These are phyloP conservation scores for Wakefieldia striispora DNA, from an alignment of 768 basidiomycete genomes.

Conservation along the genomic window DNA sequence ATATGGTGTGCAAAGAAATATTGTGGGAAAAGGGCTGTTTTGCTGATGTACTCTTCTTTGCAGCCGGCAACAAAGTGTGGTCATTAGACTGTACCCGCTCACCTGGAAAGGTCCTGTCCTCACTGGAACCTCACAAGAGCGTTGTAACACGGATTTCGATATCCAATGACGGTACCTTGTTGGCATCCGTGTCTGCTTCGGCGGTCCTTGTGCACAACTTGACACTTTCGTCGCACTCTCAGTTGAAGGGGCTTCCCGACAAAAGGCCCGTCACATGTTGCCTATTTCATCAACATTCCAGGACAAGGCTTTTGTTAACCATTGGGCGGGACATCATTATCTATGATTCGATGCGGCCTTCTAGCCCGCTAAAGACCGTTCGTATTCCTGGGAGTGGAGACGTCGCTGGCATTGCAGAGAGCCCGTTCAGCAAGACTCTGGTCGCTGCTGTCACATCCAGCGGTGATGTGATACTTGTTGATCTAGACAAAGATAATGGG, in stretches of 20 bases:
- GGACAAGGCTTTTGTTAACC: slow-evolving; percentile 58
- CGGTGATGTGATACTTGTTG: slow-evolving; percentile 58
- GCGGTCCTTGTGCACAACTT: slow-evolving; percentile 63
- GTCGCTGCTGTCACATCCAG: slow-evolving; percentile 54
- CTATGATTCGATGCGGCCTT: slow-evolving; percentile 61
- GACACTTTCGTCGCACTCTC: slow-evolving; percentile 48
- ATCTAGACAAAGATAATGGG: slow-evolving; percentile 76
- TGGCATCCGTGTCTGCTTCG: slow-evolving; percentile 53
- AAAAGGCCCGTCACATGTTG: slow-evolving; percentile 45
- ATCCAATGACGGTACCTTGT: slow-evolving; percentile 54
- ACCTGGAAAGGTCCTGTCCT: slow-evolving; percentile 42
- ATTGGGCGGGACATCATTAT: slow-evolving; percentile 51
- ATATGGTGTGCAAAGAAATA: too few relatives aligned
- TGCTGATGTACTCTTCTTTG: slow-evolving; percentile 57
- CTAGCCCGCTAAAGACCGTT: slow-evolving; percentile 53
- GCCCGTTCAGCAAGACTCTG: slow-evolving; percentile 76
- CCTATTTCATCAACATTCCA: slow-evolving; percentile 60
- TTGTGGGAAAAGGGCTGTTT: too few relatives aligned
- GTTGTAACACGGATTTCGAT: slow-evolving; percentile 53
- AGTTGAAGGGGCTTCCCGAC: slow-evolving; percentile 52
- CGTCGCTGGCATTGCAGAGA: slow-evolving; percentile 58
- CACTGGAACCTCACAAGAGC: slow-evolving; percentile 51
- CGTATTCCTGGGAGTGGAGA: slow-evolving; percentile 47
- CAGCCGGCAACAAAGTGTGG: slow-evolving; percentile 44
- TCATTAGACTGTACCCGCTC: slow-evolving; percentile 46